Percentiles rank a stretch among this genome's conserved stretches.
Conservation (phyloP, 2,329 filamentous ascomycete species). For the Orbilia oligospora region DNA sequence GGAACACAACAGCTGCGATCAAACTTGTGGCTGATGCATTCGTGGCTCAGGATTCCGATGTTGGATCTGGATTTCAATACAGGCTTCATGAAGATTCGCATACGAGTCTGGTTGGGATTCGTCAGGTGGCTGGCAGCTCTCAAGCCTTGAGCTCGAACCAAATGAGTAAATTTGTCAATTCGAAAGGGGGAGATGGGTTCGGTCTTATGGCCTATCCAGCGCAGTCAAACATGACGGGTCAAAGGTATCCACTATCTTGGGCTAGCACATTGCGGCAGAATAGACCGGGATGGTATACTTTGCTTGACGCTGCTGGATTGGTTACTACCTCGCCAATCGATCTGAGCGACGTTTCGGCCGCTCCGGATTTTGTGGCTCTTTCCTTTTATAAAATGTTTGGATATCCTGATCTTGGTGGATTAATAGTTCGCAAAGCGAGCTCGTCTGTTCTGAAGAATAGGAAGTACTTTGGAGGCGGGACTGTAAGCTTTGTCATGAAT, state of each 20-base stretch:
- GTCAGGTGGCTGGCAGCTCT: conserved; percentile 77
- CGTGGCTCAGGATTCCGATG: conserved; percentile 66
- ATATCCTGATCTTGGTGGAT: conserved; percentile 88
- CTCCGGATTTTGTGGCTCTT: conserved; percentile 87
- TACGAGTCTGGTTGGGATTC: conserved; percentile 78
- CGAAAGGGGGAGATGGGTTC: conserved; percentile 64
- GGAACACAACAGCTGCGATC: conserved; percentile 76
- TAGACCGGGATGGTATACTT: conserved; percentile 71
- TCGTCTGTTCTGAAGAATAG: conserved; percentile 67
- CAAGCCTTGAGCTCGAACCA: conserved; percentile 77
- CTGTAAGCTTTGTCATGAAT: conserved; percentile 88
- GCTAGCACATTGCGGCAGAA: conserved; percentile 69
- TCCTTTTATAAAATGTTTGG: conserved; percentile 99
- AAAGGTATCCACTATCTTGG: conserved; percentile 81
- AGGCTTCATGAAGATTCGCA: conserved; percentile 75
- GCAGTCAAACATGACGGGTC: conserved; percentile 93
- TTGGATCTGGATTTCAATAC: conserved; percentile 71
- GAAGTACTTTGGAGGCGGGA: conserved; percentile 93
- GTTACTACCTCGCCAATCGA: conserved; percentile 83
- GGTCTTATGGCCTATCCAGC: conserved; percentile 85
- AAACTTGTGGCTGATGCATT: conserved; percentile 75
- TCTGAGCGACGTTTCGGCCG: conserved; percentile 73
- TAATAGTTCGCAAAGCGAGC: conserved; percentile 77
- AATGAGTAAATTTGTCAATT: conserved; percentile 76
- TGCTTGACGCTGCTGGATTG: conserved; percentile 87